phyloP scores from a whole-genome alignment of 805 yeast genomes.

The Torulaspora franciscae region DNA sequence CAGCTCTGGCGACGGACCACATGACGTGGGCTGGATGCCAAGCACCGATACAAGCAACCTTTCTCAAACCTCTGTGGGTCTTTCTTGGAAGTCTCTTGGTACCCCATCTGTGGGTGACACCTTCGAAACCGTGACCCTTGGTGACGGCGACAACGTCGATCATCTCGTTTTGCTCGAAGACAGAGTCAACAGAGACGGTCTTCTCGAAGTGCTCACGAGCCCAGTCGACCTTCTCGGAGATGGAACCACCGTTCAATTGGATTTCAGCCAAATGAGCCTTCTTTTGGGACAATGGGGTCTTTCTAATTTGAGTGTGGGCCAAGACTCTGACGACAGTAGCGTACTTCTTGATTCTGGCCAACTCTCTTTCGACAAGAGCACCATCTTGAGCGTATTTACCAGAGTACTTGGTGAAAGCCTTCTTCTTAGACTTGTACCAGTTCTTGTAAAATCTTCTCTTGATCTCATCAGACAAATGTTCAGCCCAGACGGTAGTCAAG shows the following conservation, averaged over 20 bases:
- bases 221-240: constrained; percentile 96
- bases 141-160: constrained; percentile 98
- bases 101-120: constrained; percentile 99
- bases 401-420: constrained; percentile 99
- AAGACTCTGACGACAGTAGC: constrained; percentile 97
- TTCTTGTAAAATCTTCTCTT: constrained; percentile 99
- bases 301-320: constrained; percentile 99
- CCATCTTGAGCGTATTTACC: constrained; percentile 93
- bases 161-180: constrained; percentile 98
- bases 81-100: constrained; percentile 99
- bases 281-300: constrained; percentile 98
- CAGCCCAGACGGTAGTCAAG: constrained; percentile 99
- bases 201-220: constrained; percentile 99
- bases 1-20: constrained; percentile 99
- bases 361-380: constrained; percentile 86
- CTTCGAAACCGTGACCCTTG: constrained; percentile 99
- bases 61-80: constrained; percentile 99
- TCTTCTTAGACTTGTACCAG: constrained; percentile 99
- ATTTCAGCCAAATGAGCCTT: constrained; percentile 99
- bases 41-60: constrained; percentile 99
- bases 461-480: constrained; percentile 98
- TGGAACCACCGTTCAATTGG: constrained; percentile 99
- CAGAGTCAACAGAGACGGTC: constrained; percentile 92
- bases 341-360: constrained; percentile 98
- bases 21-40: constrained; percentile 99